phyloP scores from a whole-genome alignment of 495 filamentous ascomycete genomes.

The Penicillium longicatenatum region DNA sequence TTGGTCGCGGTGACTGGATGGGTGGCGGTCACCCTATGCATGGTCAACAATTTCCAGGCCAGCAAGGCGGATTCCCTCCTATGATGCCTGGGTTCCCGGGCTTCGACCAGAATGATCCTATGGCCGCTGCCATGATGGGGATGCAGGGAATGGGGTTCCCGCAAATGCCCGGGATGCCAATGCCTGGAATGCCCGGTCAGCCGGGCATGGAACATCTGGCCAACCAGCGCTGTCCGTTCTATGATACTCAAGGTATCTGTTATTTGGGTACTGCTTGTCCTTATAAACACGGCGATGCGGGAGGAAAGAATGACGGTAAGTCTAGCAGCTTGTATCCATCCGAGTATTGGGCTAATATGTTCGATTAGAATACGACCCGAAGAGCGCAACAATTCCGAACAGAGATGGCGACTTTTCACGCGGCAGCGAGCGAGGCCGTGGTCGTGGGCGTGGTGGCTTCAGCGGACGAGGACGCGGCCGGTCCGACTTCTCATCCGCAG shows the following conservation, averaged over 20 bases:
- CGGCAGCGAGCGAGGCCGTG: slow-evolving; percentile 48
- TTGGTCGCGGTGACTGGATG: slow-evolving; percentile 54
- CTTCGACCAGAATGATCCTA: slow-evolving; percentile 65
- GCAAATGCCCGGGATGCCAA: slow-evolving; percentile 55
- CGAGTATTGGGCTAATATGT: slow-evolving; percentile 8
- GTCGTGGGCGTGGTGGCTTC: slow-evolving; percentile 50
- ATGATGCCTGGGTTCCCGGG: slow-evolving; percentile 52
- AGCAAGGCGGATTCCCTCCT: slow-evolving; percentile 47
- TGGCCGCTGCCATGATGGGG: slow-evolving; percentile 64
- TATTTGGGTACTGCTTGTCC: slow-evolving; percentile 73
- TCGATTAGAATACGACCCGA: slow-evolving; percentile 82
- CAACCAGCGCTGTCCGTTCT: slow-evolving; percentile 75
- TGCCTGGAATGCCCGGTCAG: slow-evolving; percentile 45
- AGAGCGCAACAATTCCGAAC: slow-evolving; percentile 52
- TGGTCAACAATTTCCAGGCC: slow-evolving; percentile 27
- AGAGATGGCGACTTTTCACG: slow-evolving; percentile 29
- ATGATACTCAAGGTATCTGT: slow-evolving; percentile 87
- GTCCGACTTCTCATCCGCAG: slow-evolving; percentile 71
- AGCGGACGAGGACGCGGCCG: slow-evolving; percentile 56
- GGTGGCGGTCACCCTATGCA: slow-evolving; percentile 28
- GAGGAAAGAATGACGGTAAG: slow-evolving; percentile 57
- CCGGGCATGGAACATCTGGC: slow-evolving; percentile 34
- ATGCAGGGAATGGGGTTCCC: slow-evolving; percentile 71
- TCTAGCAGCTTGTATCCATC: neutral
- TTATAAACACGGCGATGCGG: slow-evolving; percentile 77